Percentiles rank a stretch among this genome's conserved stretches.
These are phyloP conservation scores for Cystobasidium slooffiae DNA, from an alignment of 1,284 basidiomycete species.

Conservation along the genomic window DNA sequence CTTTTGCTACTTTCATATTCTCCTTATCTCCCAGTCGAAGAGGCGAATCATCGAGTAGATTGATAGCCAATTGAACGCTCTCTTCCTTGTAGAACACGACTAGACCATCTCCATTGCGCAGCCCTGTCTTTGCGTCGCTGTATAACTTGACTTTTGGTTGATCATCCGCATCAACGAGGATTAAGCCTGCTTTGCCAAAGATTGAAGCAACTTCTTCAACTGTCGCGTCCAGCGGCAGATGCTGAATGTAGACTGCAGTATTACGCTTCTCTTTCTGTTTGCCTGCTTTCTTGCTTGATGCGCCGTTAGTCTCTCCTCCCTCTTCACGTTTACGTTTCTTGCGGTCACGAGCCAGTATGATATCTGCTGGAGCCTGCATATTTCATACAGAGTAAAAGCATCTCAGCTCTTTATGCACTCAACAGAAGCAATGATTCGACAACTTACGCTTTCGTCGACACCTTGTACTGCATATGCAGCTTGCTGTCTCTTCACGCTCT, in stretches of 20 bases:
- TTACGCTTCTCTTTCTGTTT: constrained; percentile 68
- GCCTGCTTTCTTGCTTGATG: constrained; percentile 59
- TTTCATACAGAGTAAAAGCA: neutral
- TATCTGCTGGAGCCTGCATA: constrained; percentile 75
- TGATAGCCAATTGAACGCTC: constrained; percentile 82
- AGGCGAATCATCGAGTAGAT: constrained; percentile 88
- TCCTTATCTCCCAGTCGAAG: constrained; percentile 77
- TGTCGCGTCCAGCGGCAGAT: constrained; percentile 78
- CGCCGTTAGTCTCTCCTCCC: constrained; percentile 8
- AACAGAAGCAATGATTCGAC: constrained; percentile 1
- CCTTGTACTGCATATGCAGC: constrained; percentile 87
- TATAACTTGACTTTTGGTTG: constrained; percentile 93
- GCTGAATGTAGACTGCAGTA: constrained; percentile 89
- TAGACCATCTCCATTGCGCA: constrained; percentile 91
- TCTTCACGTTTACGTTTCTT: constrained; percentile 56
- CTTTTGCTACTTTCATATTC: constrained; percentile 79
- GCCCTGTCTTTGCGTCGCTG: constrained; percentile 75
- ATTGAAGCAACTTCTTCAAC: constrained; percentile 74
- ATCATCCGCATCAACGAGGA: constrained; percentile 87
- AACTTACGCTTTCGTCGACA: constrained; percentile 85
- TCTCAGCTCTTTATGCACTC: neutral
- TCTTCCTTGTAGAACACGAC: constrained; percentile 98
- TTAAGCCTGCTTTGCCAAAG: constrained; percentile 87
- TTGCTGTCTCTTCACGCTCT: constrained; percentile 80
- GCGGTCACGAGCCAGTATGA: constrained; percentile 71